Evolutionary conservation across 2,329 filamentous ascomycete genomes (phyloP), one percentile per base, ranked within the genome.

Genomic region (Zasmidium angulare): DNA sequence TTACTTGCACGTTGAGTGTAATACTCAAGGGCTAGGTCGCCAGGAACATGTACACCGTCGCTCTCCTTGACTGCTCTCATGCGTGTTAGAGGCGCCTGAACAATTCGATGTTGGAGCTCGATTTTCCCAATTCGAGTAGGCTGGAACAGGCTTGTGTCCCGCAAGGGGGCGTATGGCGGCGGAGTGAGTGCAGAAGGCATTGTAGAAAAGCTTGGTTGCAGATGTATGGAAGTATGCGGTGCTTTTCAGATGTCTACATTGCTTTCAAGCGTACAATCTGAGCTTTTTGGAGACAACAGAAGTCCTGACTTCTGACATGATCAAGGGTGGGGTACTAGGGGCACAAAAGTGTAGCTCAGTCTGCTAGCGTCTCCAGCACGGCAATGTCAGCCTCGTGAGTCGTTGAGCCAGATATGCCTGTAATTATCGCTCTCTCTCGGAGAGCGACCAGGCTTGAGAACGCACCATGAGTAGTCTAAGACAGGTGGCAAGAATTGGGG

Each of bases 1-100:
- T 59, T 62, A 40, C 58, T 77, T 46, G 77, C 81, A 31, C 84
- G 77, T 66, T 86, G 82, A n/a, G 72, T 69, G 69, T 85, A 86
- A 72, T 85, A 82, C 55, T 84, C 78, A 74, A 62, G 31, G 6
- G 29, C 24, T 19, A 61, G 76, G 68, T 21, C 64, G 9, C 61
- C 56, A 12, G 80, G 79, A 2, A 79, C 76, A 63, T 82, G 79
- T 49, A 81, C 72, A 53, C 83, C 75, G 52, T 70, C 68, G 7
- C 53, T 51, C 26, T 68, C 65, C 46, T 68, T 68, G 2, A 55
- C 19, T 22, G 72, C 74, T 50, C 76, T 71, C 72, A 77, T 75
- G 29, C 77, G 75, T 24, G 75, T 78, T 23, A 69, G 73, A 12
- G 76, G 75, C 0, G 75, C 76, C 52, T 77, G 71, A 10, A 61